Evolutionary conservation across 495 filamentous ascomycete species (phyloP).

Genomic region (Lasiosphaeria hispida): DNA sequence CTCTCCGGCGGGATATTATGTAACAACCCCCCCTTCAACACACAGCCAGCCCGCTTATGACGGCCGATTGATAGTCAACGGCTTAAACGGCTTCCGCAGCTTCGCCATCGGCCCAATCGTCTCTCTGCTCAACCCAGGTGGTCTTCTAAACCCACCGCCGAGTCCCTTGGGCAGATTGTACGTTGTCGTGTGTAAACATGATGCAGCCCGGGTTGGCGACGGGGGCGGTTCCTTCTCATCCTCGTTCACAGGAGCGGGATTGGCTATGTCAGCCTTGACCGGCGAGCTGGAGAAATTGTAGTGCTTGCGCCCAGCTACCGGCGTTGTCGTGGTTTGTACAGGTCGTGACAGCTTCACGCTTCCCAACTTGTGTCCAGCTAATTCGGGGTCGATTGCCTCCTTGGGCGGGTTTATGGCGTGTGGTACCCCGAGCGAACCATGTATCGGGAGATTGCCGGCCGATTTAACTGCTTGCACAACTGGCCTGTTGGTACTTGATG

Average conservation of each 20-base stretch:
- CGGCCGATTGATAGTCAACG: conserved; percentile 41
- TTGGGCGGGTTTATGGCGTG: conserved; percentile 11
- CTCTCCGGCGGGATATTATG: no score
- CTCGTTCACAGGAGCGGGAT: neutral
- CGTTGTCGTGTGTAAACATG: conserved; percentile 43
- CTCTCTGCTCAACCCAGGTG: conserved; percentile 29
- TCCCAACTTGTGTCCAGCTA: conserved; percentile 39
- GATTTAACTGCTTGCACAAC: neutral
- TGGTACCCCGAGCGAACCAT: conserved; percentile 5
- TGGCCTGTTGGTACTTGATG: conserved; percentile 5
- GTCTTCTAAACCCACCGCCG: conserved; percentile 32
- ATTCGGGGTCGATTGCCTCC: conserved; percentile 32
- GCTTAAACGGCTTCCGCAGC: conserved; percentile 47
- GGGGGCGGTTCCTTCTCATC: conserved; percentile 28
- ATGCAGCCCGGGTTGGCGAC: conserved; percentile 35
- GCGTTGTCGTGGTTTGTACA: conserved; percentile 4
- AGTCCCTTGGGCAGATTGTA: conserved; percentile 30
- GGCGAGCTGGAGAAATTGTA: conserved; percentile 52
- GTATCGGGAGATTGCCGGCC: neutral
- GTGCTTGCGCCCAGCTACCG: conserved; percentile 26
- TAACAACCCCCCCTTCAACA: neutral
- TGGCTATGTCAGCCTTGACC: conserved; percentile 19
- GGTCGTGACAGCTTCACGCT: conserved; percentile 23
- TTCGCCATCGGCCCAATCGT: conserved; percentile 40
- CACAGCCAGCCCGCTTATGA: neutral